Base-by-base conservation (phyloP, 176 grass and related monocot genomes). In the Cymbopogon citratus region DNA sequence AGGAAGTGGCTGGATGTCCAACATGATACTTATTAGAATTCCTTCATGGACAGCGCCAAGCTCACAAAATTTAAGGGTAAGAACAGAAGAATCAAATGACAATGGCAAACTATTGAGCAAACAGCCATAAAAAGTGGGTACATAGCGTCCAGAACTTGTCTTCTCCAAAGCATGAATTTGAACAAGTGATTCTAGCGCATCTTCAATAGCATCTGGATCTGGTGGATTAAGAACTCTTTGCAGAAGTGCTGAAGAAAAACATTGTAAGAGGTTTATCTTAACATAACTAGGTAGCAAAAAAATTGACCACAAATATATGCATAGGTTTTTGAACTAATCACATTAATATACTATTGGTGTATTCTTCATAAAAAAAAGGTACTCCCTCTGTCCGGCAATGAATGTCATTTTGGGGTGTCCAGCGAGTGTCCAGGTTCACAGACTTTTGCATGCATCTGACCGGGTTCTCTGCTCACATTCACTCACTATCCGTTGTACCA, bases 91-190 rank as follows among this genome's bases (percentile, higher is more conserved):
- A 65, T 97, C 91, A 87, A 97, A 90, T 27, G 94, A 97, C 43
- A 97, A 82, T 24, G 94, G 91, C 56, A 94, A 83, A 81, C 91
- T 84, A 76, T 97, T 92, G 66, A 97, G 90, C 80, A 97, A 92
- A 67, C 74, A 76, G 5, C 91, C 94, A 87, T 94, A 87, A 80
- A 94, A 97, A 29, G 94, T 97, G 34, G 94, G 89, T 52, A 90
- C 85, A 69, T 90, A 89, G 48, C 83, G 89, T 62, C 83, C 89
- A 90, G 87, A 25, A 51, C 35, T 48, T 85, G 87, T 83, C 60
- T 85, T 92, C 76, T 90, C 84, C 67, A 97, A 72, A 71, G 91
- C 94, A 62, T 76, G 77, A 49, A 91, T 92, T 66, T 94, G 83
- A 67, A 97, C 83, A 40, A 97, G 91, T 12, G 82, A 90, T 60